phyloP scores from a whole-genome alignment of 2,329 filamentous ascomycete species.

The Coniochaeta prunicola region DNA sequence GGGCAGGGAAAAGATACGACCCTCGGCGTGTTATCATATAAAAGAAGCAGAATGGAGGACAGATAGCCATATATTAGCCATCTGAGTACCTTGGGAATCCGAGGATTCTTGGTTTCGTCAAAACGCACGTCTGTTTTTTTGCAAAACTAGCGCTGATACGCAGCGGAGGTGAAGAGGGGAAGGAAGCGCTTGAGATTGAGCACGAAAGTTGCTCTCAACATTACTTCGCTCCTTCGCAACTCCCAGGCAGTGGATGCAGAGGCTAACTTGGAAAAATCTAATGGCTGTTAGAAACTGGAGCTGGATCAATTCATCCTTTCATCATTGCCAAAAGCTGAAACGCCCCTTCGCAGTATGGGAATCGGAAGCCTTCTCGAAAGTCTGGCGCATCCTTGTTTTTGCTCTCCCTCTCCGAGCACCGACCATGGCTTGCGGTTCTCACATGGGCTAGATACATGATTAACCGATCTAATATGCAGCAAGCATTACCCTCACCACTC shows the following conservation, averaged over 20 bases:
- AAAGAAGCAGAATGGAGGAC: neutral
- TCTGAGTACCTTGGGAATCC: neutral
- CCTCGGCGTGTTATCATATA: neutral
- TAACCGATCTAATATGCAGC: conserved; percentile 19
- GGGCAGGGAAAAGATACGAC: neutral
- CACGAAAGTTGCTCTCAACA: conserved; percentile 9
- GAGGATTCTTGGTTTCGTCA: neutral
- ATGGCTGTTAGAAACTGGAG: conserved; percentile 12
- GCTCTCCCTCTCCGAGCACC: conserved; percentile 12
- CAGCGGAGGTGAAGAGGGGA: conserved; percentile 1
- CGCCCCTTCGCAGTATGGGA: conserved; percentile 14
- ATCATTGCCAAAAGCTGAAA: conserved; percentile 23
- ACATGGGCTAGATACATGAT: conserved; percentile 10
- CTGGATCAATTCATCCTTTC: conserved; percentile 22
- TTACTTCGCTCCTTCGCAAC: conserved; percentile 2
- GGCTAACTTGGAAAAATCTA: conserved; percentile 20
- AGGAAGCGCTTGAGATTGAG: conserved; percentile 4
- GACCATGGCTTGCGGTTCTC: conserved; percentile 7
- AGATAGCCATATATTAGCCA: neutral
- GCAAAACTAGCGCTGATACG: neutral
- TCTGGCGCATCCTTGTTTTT: conserved; percentile 14
- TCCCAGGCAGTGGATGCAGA: conserved; percentile 5
- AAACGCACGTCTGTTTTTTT: neutral
- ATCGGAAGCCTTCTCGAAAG: conserved; percentile 15
- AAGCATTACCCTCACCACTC: conserved; percentile 7